A percentile compares a stretch with the other conserved stretches of the same genome.
Conservation (phyloP, 2,329 filamentous ascomycete genomes). For the Tolypocladium capitatum region DNA sequence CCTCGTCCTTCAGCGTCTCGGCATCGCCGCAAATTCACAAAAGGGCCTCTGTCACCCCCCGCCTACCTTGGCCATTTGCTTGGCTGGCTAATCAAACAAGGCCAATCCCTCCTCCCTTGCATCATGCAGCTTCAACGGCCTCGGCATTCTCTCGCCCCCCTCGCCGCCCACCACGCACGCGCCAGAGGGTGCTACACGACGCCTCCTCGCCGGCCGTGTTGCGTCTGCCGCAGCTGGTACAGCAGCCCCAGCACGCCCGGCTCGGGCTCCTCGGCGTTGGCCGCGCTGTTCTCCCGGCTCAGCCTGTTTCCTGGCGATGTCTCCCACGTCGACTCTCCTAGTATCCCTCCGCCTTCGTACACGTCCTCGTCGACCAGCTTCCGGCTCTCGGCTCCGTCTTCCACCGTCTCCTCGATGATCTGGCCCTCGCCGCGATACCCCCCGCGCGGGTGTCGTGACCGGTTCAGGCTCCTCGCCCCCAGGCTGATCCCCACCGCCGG, state of each 20-base stretch:
- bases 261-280: constrained; percentile 31
- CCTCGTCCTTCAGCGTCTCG: not conserved
- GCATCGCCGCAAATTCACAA: not conserved
- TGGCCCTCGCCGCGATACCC: constrained; percentile 33
- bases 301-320: constrained; percentile 38
- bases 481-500: constrained; percentile 35
- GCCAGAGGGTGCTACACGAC: constrained; percentile 11
- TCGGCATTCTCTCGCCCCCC: not conserved
- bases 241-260: constrained; percentile 44
- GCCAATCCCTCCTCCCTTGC: too few relatives aligned
- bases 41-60: not conserved
- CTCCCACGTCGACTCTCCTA: constrained; percentile 49
- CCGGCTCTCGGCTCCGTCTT: constrained; percentile 28
- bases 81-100: too few relatives aligned
- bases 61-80: too few relatives aligned
- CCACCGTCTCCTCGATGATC: constrained; percentile 43
- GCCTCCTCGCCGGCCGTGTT: constrained; percentile 35
- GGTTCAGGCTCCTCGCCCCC: constrained; percentile 31
- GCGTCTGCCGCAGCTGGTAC: constrained; percentile 44
- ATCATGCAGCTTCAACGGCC: not conserved
- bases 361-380: constrained; percentile 36
- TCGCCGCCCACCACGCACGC: not conserved
- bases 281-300: constrained; percentile 38
- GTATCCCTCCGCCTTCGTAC: constrained; percentile 35
- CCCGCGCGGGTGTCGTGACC: constrained; percentile 29